Base-by-base conservation (phyloP, 768 basidiomycete species). In the Boletus pseudo-olivaceus region DNA sequence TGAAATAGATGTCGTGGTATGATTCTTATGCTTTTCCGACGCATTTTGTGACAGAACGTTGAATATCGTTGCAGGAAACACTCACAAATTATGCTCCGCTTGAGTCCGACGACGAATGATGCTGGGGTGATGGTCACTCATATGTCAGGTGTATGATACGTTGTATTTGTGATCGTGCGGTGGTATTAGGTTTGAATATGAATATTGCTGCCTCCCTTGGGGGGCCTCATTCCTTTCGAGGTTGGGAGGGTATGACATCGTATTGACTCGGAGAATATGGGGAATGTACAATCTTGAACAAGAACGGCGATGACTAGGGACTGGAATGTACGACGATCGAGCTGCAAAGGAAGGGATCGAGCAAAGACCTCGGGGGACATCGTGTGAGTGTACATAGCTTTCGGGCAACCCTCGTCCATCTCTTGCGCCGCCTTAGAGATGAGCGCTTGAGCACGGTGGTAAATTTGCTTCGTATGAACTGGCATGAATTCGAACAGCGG, bases 271-370 rank as follows among this genome's bases (percentile, higher is more conserved):
- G 35, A 23, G 37, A 30, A 30, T 37, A 48, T 45, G 34, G 27
- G 35, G 7, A 27, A 26, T 48, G 26, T 8, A 43, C 10, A 33
- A 12, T 7, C 23, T 33, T 30, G 43, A 44, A 15, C 54, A 39
- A 48, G 26, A 47, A 52, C 37, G 29, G 52, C 12, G 47, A 54
- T 49, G 41, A n/a, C 33, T 14, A 19, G 23, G 47, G 32, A 14
- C 41, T 29, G 3, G 30, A 39, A 33, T 30, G 11, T 15, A 26
- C 2, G n/a, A 42, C 40, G 33, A 39, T 57, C 39, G 32, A 9
- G 40, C 30, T 11, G n/a, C 52, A 47, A 59, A 37, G 53, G 45
- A 48, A 43, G 11, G n/a, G n/a, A n/a, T n/a, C n/a, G n/a, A n/a
- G n/a, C n/a, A n/a, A n/a, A n/a, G n/a, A n/a, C 34, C 7, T 45